Evolutionary conservation across 495 filamentous ascomycete genomes (phyloP).

Genomic region (Neurospora africana): DNA sequence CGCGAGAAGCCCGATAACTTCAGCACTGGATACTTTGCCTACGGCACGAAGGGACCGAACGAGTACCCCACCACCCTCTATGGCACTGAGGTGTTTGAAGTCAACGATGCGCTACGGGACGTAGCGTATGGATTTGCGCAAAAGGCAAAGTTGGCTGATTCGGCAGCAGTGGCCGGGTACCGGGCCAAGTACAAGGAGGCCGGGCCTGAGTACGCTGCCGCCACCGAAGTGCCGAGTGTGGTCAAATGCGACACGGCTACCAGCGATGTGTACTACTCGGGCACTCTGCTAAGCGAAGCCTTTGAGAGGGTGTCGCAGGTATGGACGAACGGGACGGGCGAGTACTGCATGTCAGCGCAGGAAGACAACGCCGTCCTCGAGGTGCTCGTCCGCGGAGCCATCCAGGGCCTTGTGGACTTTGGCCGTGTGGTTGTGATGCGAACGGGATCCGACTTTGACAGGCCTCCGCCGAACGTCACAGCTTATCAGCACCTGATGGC

Average conservation of each 20-base stretch:
- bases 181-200: conserved; percentile 42
- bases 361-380: conserved; percentile 68
- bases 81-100: conserved; percentile 69
- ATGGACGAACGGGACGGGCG: conserved; percentile 56
- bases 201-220: conserved; percentile 40
- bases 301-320: conserved; percentile 56
- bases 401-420: conserved; percentile 51
- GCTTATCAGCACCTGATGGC: conserved; percentile 48
- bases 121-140: conserved; percentile 46
- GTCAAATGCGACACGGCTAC: conserved; percentile 60
- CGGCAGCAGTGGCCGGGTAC: conserved; percentile 41
- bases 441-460: conserved; percentile 62
- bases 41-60: conserved; percentile 41
- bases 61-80: conserved; percentile 56
- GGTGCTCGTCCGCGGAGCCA: conserved; percentile 50
- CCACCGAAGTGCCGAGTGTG: conserved; percentile 42
- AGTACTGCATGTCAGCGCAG: conserved; percentile 62
- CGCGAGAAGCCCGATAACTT: conserved; percentile 58
- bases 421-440: conserved; percentile 62
- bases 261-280: conserved; percentile 63
- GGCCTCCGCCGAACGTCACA: conserved; percentile 47
- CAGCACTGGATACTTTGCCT: conserved; percentile 56
- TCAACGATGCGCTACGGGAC: conserved; percentile 51
- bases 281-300: conserved; percentile 46
- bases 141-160: conserved; percentile 47